A percentile compares a stretch with the other conserved stretches of the same genome.
Evolutionary conservation across 2,329 filamentous ascomycete species (phyloP).

Genomic region (Lanzia echinophila): DNA sequence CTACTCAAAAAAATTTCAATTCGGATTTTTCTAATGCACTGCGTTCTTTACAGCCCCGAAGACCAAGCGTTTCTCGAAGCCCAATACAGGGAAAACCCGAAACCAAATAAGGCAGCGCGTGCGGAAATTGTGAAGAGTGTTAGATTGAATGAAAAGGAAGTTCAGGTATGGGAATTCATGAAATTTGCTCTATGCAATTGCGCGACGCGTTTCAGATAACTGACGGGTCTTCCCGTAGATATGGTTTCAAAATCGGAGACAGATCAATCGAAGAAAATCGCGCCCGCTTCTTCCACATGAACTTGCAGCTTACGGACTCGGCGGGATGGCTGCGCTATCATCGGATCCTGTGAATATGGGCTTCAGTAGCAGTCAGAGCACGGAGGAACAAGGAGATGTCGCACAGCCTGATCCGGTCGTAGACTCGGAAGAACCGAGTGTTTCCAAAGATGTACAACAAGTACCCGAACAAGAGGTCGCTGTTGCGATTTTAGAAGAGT

Average conservation of each 20-base stretch:
- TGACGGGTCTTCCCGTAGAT: conserved; percentile 54
- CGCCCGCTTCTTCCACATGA: conserved; percentile 75
- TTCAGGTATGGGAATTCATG: conserved; percentile 63
- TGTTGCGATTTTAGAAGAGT: too few relatives aligned
- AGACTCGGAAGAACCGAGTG: conserved; percentile 3
- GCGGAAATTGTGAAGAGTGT: conserved; percentile 78
- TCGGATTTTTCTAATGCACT: conserved; percentile 6
- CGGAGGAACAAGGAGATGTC: conserved; percentile 10
- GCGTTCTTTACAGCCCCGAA: conserved; percentile 54
- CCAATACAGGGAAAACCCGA: conserved; percentile 77
- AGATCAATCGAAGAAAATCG: conserved; percentile 86
- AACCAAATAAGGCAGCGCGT: conserved; percentile 85
- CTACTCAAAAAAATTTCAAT: not conserved
- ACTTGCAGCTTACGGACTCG: conserved; percentile 54
- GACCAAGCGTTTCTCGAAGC: conserved; percentile 85
- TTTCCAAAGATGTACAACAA: not conserved
- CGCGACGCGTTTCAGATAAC: conserved; percentile 13
- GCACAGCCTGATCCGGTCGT: conserved; percentile 2
- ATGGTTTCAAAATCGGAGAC: conserved; percentile 94
- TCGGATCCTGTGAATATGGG: conserved; percentile 24
- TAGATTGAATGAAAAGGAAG: conserved; percentile 81
- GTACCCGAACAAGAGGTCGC: not conserved
- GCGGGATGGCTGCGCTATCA: conserved; percentile 30
- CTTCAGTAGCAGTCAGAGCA: conserved; percentile 20
- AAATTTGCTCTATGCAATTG: not conserved